Percentiles rank a stretch among this genome's conserved stretches.
These are phyloP conservation scores for Pythium pectinolyticum DNA, from an alignment of 352 stramenopile species.

Conservation along the genomic window DNA sequence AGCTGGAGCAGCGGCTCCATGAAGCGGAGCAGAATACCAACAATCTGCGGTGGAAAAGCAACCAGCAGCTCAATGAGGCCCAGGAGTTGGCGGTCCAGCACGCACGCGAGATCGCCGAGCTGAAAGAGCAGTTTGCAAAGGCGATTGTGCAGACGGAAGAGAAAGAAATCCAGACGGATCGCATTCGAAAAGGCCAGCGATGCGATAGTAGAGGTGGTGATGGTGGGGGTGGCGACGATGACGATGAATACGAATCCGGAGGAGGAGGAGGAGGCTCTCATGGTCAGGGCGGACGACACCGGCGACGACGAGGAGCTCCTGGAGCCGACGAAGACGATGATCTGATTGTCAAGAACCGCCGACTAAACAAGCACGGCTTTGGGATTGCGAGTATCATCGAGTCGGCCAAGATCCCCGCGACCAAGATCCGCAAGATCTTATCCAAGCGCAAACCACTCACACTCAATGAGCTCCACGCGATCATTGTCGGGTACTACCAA, in stretches of 20 bases:
- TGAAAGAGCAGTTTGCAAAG: slow-evolving; percentile 40
- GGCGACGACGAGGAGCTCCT: slow-evolving; percentile 31
- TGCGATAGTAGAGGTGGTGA: neutral
- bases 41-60: slow-evolving; percentile 58
- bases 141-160: slow-evolving; percentile 31
- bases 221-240: slow-evolving; percentile 29
- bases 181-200: neutral
- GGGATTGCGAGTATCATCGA: slow-evolving; percentile 80
- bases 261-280: slow-evolving; percentile 2
- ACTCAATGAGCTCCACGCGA: slow-evolving; percentile 65
- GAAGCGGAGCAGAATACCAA: slow-evolving; percentile 50
- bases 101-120: slow-evolving; percentile 37
- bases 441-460: slow-evolving; percentile 72
- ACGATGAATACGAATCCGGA: slow-evolving; percentile 23
- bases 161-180: slow-evolving; percentile 51
- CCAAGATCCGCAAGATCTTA: slow-evolving; percentile 76
- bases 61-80: slow-evolving; percentile 42
- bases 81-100: slow-evolving; percentile 36
- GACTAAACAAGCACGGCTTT: slow-evolving; percentile 61
- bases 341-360: slow-evolving; percentile 57
- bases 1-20: slow-evolving; percentile 39
- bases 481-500: slow-evolving; percentile 80
- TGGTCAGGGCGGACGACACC: neutral
- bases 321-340: slow-evolving; percentile 38
- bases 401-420: slow-evolving; percentile 64